Evolutionary conservation across 169 alveolate genomes (phyloP).

Genomic region (Plasmodium knowlesi): DNA sequence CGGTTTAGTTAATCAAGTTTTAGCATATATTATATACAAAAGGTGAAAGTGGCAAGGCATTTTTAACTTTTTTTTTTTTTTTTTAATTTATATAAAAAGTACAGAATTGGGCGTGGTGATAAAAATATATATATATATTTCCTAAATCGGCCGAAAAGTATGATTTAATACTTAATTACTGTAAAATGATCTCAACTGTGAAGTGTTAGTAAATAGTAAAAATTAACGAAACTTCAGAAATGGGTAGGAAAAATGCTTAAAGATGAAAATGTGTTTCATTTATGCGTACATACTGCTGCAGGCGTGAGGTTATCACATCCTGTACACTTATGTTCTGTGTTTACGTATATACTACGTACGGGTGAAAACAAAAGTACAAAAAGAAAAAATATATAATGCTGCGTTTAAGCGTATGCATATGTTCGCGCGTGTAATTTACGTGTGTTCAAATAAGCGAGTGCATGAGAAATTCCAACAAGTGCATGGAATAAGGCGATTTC

Average conservation of each 20-base stretch:
- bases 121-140: not conserved
- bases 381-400: not conserved
- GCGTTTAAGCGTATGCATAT: not conserved
- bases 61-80: conserved; percentile 16
- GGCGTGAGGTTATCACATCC: not conserved
- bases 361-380: not conserved
- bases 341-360: not conserved
- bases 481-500: not conserved
- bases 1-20: not conserved
- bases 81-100: not conserved
- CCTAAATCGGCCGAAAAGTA: not conserved
- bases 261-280: not conserved
- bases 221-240: not conserved
- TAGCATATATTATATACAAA: conserved; percentile 21
- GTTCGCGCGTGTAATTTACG: not conserved
- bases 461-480: not conserved
- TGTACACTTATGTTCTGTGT: not conserved
- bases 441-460: not conserved
- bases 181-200: not conserved
- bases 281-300: not conserved
- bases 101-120: not conserved
- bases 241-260: not conserved
- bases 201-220: not conserved
- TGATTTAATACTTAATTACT: not conserved
- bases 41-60: not conserved